phyloP scores from a whole-genome alignment of 2,329 filamentous ascomycete species.

The Lasiodiplodia gonubiensis region DNA sequence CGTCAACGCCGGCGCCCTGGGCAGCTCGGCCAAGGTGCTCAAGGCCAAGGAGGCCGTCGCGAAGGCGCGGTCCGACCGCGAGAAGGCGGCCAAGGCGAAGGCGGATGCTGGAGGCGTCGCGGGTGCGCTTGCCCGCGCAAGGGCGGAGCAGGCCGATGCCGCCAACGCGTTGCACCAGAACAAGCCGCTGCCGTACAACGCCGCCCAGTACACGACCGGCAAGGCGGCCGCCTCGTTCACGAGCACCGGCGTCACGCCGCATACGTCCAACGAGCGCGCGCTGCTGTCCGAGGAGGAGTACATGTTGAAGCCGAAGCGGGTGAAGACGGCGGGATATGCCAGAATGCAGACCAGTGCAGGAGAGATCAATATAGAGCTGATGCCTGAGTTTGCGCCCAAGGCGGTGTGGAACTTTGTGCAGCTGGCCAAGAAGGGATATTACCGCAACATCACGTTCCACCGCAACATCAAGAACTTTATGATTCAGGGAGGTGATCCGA shows the following conservation, averaged over 20 bases:
- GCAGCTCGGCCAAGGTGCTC: constrained; percentile 80
- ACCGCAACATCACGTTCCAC: constrained; percentile 83
- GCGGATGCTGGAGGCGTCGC: constrained; percentile 34
- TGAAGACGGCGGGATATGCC: constrained; percentile 90
- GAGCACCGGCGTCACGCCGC: constrained; percentile 88
- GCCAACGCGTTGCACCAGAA: constrained; percentile 29
- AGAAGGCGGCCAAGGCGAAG: constrained; percentile 41
- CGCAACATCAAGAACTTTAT: constrained; percentile 96
- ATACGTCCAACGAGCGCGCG: constrained; percentile 86
- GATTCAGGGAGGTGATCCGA: constrained; percentile 96
- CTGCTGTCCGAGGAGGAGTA: constrained; percentile 93
- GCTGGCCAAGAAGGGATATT: constrained; percentile 87
- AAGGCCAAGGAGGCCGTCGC: constrained; percentile 94
- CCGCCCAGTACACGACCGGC: constrained; percentile 88
- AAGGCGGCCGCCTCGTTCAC: constrained; percentile 93
- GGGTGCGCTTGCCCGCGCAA: constrained; percentile 33
- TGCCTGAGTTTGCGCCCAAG: constrained; percentile 87
- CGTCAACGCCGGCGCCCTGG: constrained; percentile 81
- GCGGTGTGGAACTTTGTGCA: constrained; percentile 98
- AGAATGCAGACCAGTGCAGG: constrained; percentile 87
- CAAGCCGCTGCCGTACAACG: constrained; percentile 72
- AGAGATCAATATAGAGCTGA: constrained; percentile 84
- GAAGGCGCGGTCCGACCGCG: constrained; percentile 77
- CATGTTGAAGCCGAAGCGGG: constrained; percentile 87
- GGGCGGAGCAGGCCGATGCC: constrained; percentile 35